A percentile compares a stretch with the other conserved stretches of the same genome.
phyloP scores from a whole-genome alignment of 148 eudicot genomes.

The Vaccinium vitisidaea region DNA sequence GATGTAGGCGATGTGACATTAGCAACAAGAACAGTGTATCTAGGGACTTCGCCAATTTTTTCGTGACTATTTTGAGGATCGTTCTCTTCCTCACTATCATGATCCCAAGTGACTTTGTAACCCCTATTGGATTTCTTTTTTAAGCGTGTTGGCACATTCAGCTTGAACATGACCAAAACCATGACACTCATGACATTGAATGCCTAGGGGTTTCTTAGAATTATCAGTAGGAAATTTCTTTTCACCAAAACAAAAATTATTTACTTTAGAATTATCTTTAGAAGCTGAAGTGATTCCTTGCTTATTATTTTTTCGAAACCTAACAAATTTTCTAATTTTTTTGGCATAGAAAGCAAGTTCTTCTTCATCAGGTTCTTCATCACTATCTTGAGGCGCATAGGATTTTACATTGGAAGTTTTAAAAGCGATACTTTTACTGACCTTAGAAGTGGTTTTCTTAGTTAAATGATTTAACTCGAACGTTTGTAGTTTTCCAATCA shows the following conservation, averaged over 20 bases:
- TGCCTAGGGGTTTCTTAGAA: not conserved
- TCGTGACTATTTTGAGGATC: not conserved
- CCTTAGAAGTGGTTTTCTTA: not conserved
- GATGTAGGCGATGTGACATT: not conserved
- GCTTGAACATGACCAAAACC: not conserved
- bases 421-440: not conserved
- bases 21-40: not conserved
- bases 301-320: not conserved
- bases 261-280: not conserved
- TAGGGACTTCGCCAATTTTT: not conserved
- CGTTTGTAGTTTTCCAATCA: not conserved
- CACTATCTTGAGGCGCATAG: not conserved
- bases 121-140: not conserved
- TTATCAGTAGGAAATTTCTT: not conserved
- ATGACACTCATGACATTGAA: not conserved
- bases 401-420: not conserved
- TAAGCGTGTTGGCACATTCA: not conserved
- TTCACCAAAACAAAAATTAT: not conserved
- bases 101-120: not conserved
- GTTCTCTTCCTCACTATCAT: not conserved
- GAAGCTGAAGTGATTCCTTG: not conserved
- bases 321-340: not conserved
- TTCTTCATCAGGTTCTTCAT: not conserved
- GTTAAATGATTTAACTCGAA: not conserved
- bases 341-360: not conserved